These are phyloP conservation scores for Chamaenerion angustifolium DNA, from an alignment of 345 rosid species.

Conservation along the genomic window DNA sequence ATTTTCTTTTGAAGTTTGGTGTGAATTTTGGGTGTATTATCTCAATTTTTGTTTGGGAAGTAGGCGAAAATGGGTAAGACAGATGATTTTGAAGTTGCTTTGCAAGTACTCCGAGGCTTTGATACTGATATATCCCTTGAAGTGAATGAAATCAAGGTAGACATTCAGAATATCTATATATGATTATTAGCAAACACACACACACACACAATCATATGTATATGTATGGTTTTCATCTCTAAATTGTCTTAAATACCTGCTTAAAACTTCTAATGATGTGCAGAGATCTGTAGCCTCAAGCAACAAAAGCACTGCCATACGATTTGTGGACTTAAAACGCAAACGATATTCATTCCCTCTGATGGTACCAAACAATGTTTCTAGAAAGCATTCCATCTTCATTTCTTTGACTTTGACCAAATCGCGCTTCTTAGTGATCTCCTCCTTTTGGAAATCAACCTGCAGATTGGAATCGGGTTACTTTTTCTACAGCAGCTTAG, in stretches of 20 bases:
- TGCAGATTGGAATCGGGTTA: slow-evolving; percentile 83
- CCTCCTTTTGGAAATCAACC: slow-evolving; percentile 3
- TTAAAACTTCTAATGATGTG: slow-evolving; percentile 6
- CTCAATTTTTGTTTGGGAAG: background rate
- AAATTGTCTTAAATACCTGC: too few species aligned
- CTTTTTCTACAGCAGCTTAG: slow-evolving; percentile 79
- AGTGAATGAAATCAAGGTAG: slow-evolving; percentile 91
- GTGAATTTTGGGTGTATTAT: too few species aligned
- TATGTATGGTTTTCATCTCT: too few species aligned
- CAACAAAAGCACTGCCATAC: slow-evolving; percentile 44
- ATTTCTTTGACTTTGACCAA: background rate
- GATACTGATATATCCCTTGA: slow-evolving; percentile 79
- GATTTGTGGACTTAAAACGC: slow-evolving; percentile 49
- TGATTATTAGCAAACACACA: too few species aligned
- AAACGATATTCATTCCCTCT: slow-evolving; percentile 59
- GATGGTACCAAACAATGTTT: slow-evolving; percentile 20
- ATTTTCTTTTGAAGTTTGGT: background rate
- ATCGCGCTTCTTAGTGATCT: slow-evolving; percentile 1
- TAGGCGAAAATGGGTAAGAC: slow-evolving; percentile 99
- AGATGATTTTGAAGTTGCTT: slow-evolving; percentile 85
- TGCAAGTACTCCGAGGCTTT: slow-evolving; percentile 95
- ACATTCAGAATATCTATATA: too few species aligned
- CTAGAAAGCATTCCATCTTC: background rate
- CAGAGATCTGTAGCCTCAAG: slow-evolving; percentile 79
- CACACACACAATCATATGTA: too few species aligned